A percentile compares a stretch with the other conserved stretches of the same genome.
These are phyloP conservation scores for Chlamydomonas eustigma DNA, from an alignment of 139 green algal species.

Conservation along the genomic window DNA sequence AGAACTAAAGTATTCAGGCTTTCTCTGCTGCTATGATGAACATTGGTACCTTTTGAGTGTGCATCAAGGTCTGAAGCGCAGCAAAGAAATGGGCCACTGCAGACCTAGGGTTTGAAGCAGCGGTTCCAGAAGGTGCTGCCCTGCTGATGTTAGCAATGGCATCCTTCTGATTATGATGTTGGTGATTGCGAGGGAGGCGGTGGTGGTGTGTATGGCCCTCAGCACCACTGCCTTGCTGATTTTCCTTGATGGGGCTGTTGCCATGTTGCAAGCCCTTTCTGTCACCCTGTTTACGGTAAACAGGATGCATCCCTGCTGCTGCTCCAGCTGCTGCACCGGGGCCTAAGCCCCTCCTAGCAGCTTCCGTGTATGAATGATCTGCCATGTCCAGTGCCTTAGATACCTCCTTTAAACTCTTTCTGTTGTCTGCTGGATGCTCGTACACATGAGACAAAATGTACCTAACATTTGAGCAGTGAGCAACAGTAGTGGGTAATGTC, in stretches of 20 bases:
- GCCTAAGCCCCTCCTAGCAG: neutral
- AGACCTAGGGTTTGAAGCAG: conserved; percentile 1
- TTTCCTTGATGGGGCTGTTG: neutral
- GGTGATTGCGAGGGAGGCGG: neutral
- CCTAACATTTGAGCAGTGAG: no score
- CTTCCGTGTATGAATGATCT: conserved; percentile 5
- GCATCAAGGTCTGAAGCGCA: neutral
- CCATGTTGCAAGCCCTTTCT: neutral
- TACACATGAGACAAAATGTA: conserved; percentile 12
- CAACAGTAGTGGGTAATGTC: no score
- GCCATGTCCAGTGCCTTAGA: conserved; percentile 1
- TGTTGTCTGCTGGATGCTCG: neutral
- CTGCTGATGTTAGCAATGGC: no score
- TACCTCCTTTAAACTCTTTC: neutral
- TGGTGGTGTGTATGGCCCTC: neutral
- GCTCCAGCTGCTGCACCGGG: neutral
- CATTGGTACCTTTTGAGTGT: neutral
- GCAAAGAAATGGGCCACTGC: neutral
- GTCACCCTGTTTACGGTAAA: no score
- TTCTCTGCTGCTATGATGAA: no score
- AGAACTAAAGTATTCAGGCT: no score
- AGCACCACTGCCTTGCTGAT: neutral
- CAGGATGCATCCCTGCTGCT: neutral
- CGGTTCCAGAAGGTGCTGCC: neutral
- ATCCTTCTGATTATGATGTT: neutral